Percentiles rank a stretch among this genome's conserved stretches.
phyloP scores from a whole-genome alignment of 805 yeast species.

The Ogataea pini region DNA sequence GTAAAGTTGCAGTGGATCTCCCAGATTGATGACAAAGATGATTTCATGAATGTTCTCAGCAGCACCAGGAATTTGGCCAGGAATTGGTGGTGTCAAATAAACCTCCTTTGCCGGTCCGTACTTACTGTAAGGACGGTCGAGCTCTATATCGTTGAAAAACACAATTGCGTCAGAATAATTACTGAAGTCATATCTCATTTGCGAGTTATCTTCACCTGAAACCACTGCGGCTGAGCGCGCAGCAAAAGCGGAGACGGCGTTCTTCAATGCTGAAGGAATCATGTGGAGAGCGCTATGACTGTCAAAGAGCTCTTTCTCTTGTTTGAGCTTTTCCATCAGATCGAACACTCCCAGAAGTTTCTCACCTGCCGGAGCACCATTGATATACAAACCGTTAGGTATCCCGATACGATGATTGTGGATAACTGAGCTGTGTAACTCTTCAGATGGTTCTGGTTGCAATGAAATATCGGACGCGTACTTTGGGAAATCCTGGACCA shows the following conservation, averaged over 20 bases:
- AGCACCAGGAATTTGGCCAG: constrained; percentile 68
- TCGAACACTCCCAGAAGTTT: constrained; percentile 45
- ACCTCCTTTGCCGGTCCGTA: constrained; percentile 46
- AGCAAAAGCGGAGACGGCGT: constrained; percentile 44
- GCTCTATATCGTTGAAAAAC: constrained; percentile 77
- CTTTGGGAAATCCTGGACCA: constrained; percentile 58
- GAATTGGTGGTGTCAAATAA: constrained; percentile 45
- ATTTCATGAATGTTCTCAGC: constrained; percentile 75
- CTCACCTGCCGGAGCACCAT: constrained; percentile 63
- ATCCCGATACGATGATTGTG: constrained; percentile 14
- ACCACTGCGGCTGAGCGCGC: constrained; percentile 12
- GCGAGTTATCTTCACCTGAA: constrained; percentile 12
- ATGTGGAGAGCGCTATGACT: constrained; percentile 36
- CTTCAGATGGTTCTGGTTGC: constrained; percentile 13
- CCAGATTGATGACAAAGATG: constrained; percentile 66
- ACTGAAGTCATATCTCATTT: constrained; percentile 28
- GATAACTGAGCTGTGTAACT: neutral
- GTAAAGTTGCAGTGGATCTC: constrained; percentile 50
- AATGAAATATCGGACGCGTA: constrained; percentile 43
- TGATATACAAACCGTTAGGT: constrained; percentile 57
- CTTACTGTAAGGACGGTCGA: constrained; percentile 53
- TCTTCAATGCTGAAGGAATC: constrained; percentile 34
- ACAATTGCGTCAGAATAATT: constrained; percentile 43
- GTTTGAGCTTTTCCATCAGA: constrained; percentile 40
- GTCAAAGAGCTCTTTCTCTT: constrained; percentile 33